These are phyloP conservation scores for Plectosphaerella plurivora DNA, from an alignment of 2,329 filamentous ascomycete genomes.

Conservation along the genomic window DNA sequence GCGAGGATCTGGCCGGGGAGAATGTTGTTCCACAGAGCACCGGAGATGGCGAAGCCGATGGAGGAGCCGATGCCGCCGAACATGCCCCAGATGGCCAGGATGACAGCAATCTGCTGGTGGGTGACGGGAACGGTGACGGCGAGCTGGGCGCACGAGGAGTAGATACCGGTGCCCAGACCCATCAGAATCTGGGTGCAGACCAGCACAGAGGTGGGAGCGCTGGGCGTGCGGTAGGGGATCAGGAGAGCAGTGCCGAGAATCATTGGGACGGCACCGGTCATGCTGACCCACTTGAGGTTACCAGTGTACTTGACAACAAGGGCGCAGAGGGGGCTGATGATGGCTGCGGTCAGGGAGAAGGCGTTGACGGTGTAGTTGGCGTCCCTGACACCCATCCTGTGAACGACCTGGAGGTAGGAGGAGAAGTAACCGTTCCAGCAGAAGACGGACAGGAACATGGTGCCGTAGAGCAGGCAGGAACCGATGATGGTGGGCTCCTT, in stretches of 20 bases:
- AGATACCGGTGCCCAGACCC: constrained; percentile 37
- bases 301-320: constrained; percentile 41
- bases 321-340: constrained; percentile 42
- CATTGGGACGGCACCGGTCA: constrained; percentile 33
- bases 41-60: constrained; percentile 53
- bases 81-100: constrained; percentile 52
- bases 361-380: constrained; percentile 39
- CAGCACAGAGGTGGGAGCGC: constrained; percentile 37
- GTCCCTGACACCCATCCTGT: constrained; percentile 29
- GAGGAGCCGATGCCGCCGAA: constrained; percentile 56
- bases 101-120: constrained; percentile 46
- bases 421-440: constrained; percentile 42
- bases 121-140: not conserved
- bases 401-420: constrained; percentile 45
- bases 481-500: constrained; percentile 44
- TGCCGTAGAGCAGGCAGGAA: constrained; percentile 31
- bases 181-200: constrained; percentile 49
- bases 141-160: constrained; percentile 27
- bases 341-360: constrained; percentile 39
- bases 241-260: constrained; percentile 38
- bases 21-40: constrained; percentile 56
- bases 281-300: constrained; percentile 37
- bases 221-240: constrained; percentile 34
- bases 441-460: constrained; percentile 38
- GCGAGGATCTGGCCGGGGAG: constrained; percentile 36